Evolutionary conservation across 768 basidiomycete genomes (phyloP), one percentile per base, ranked within the genome.

Genomic region (Boletellus ananiceps): DNA sequence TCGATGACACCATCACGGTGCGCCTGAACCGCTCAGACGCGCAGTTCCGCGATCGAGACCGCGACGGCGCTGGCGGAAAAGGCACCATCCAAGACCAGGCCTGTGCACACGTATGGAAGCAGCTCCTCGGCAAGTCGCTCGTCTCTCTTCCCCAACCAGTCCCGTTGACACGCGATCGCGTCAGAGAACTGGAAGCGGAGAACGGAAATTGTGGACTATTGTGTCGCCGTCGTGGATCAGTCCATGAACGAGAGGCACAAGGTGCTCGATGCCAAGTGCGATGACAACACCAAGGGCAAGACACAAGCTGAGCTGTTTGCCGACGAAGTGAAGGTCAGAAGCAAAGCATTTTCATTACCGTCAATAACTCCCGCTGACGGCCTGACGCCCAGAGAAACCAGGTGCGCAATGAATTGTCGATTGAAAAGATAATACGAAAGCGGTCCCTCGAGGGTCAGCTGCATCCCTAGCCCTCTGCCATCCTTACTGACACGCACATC

Each of bases 1-100:
- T 92, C 13, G 89, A 93, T 68, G 89, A 93, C 60, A 72, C 80
- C 7, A 84, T 93, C 56, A 79, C 76, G 35, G 88, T 89, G 84
- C 76, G 90, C 31, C 66, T 91, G 40, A 92, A 93, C 64, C 80
- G 89, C 43, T 84, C 87, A 34, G 80, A 77, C 49, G 89, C 89
- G 5, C 76, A 82, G 46, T 81, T 84, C 66, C 78, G 87, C 44
- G 90, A 92, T 69, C 74, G 77, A 54, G 82, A 87, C 57, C 78
- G 87, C 23, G 57, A 69, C 42, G 77, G 77, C 11, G 56, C 67
- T 19, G 67, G 60, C 38, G 69, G 71, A 31, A 74, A 69, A 44
- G 79, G 75, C 13, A 84, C 71, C 49, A 67, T 83, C 40, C 83
- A 89, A 61, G 86, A 88, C 46, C 79, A 83, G 63, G 82, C 88